phyloP scores from a whole-genome alignment of 768 basidiomycete species.

The Phaeolepiota aurea region DNA sequence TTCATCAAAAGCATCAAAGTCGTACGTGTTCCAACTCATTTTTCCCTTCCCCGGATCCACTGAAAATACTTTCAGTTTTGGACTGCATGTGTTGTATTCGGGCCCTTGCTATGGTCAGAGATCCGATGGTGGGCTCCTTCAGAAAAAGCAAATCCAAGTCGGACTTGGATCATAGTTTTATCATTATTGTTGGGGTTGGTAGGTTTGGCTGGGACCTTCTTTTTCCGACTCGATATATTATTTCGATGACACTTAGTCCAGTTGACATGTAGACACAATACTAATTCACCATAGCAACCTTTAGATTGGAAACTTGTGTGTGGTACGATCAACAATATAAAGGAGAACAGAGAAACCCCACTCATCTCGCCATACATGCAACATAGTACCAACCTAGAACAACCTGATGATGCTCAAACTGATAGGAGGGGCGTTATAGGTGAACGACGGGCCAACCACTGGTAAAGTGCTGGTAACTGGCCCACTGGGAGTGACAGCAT shows the following conservation, averaged over 20 bases:
- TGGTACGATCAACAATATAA: no score
- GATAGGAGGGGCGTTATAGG: slow-evolving; percentile 1
- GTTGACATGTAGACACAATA: background rate
- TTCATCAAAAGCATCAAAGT: slow-evolving; percentile 54
- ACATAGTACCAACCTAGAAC: background rate
- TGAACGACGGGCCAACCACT: background rate
- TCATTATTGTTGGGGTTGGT: background rate
- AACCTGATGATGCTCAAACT: slow-evolving; percentile 1
- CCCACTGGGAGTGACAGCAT: background rate
- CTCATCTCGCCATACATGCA: background rate
- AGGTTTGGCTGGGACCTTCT: background rate
- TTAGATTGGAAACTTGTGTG: no score
- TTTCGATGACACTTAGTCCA: background rate
- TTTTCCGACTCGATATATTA: background rate
- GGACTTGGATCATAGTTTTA: background rate
- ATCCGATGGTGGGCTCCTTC: slow-evolving; percentile 60
- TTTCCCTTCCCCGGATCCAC: background rate
- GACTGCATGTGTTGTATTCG: slow-evolving; percentile 85
- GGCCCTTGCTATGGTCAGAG: slow-evolving; percentile 85
- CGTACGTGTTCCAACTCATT: slow-evolving; percentile 39
- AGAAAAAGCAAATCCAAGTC: background rate
- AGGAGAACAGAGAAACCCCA: no score
- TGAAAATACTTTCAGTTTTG: slow-evolving; percentile 55
- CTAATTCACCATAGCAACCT: no score
- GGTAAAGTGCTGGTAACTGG: background rate